Percentiles rank a stretch among this genome's conserved stretches.
phyloP scores from a whole-genome alignment of 2,329 filamentous ascomycete genomes.

The Juglanconis juglandina region DNA sequence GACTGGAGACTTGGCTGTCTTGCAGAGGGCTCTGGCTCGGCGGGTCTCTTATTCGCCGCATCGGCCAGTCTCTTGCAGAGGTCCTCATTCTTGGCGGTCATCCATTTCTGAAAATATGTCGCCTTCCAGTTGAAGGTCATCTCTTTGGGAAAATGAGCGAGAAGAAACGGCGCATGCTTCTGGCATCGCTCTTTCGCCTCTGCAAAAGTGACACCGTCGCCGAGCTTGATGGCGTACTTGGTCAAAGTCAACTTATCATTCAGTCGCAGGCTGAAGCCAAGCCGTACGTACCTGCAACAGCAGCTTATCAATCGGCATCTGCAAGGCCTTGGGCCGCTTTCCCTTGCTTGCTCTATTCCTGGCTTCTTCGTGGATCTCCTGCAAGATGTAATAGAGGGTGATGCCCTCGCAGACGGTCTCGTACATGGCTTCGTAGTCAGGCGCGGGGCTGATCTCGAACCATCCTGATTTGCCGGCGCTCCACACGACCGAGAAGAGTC shows the following conservation, averaged over 20 bases:
- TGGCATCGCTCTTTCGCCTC: slow-evolving; percentile 46
- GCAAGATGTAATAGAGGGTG: slow-evolving; percentile 59
- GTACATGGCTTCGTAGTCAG: slow-evolving; percentile 54
- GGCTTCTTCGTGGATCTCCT: slow-evolving; percentile 51
- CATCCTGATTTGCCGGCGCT: slow-evolving; percentile 62
- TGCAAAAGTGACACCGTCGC: slow-evolving; percentile 49
- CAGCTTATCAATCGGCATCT: slow-evolving; percentile 29
- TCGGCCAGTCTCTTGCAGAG: slow-evolving; percentile 1
- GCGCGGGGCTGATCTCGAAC: slow-evolving; percentile 63
- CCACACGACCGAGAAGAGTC: slow-evolving; percentile 57
- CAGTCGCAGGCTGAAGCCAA: background rate
- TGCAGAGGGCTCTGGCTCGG: background rate
- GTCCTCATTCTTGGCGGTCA: slow-evolving; percentile 29
- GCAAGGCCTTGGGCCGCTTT: slow-evolving; percentile 30
- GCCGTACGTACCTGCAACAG: slow-evolving; percentile 33
- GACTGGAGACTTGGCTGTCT: slow-evolving; percentile 8
- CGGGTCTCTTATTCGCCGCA: background rate
- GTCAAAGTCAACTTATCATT: slow-evolving; percentile 7
- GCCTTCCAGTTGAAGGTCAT: slow-evolving; percentile 37
- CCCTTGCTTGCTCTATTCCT: slow-evolving; percentile 24
- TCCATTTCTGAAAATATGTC: slow-evolving; percentile 49
- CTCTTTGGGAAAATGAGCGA: slow-evolving; percentile 48
- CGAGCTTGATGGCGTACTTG: slow-evolving; percentile 49
- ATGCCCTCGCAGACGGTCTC: slow-evolving; percentile 61
- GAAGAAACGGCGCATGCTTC: slow-evolving; percentile 49